A percentile compares a stretch with the other conserved stretches of the same genome.
Evolutionary conservation across 2,329 filamentous ascomycete genomes (phyloP).

Genomic region (Penicillium sumatraense): DNA sequence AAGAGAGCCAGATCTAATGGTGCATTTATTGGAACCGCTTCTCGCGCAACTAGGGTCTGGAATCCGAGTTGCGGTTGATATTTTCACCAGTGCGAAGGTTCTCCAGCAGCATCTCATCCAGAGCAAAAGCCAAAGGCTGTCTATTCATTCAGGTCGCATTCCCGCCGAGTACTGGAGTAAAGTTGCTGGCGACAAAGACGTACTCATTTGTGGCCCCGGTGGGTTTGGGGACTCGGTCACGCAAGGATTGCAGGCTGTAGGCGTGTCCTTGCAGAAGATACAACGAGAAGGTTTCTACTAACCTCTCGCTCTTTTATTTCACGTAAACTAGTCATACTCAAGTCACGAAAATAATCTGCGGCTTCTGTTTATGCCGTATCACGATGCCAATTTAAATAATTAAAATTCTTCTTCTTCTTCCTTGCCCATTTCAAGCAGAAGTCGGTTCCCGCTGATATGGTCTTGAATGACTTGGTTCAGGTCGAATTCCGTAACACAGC

Average conservation of each 20-base stretch:
- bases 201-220: constrained; percentile 28
- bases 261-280: constrained; percentile 8
- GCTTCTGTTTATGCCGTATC: not conserved
- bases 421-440: not conserved
- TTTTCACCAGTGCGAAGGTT: constrained; percentile 6
- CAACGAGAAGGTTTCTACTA: constrained; percentile 19
- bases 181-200: constrained; percentile 9
- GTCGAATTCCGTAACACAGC: constrained; percentile 11
- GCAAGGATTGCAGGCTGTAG: constrained; percentile 19
- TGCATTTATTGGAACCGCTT: constrained; percentile 2
- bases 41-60: not conserved
- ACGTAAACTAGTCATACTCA: too few relatives aligned
- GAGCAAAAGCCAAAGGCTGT: not conserved
- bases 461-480: constrained; percentile 13
- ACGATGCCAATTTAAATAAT: not conserved
- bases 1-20: constrained; percentile 15
- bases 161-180: constrained; percentile 10
- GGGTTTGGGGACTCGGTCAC: constrained; percentile 24
- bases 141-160: constrained; percentile 9
- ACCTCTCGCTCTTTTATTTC: too few relatives aligned
- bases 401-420: not conserved
- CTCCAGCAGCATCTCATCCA: not conserved
- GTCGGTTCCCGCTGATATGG: constrained; percentile 11
- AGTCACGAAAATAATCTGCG: too few relatives aligned
- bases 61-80: constrained; percentile 7